Conservation (phyloP, 768 basidiomycete genomes). For the Leucocoprinus leucothites region DNA sequence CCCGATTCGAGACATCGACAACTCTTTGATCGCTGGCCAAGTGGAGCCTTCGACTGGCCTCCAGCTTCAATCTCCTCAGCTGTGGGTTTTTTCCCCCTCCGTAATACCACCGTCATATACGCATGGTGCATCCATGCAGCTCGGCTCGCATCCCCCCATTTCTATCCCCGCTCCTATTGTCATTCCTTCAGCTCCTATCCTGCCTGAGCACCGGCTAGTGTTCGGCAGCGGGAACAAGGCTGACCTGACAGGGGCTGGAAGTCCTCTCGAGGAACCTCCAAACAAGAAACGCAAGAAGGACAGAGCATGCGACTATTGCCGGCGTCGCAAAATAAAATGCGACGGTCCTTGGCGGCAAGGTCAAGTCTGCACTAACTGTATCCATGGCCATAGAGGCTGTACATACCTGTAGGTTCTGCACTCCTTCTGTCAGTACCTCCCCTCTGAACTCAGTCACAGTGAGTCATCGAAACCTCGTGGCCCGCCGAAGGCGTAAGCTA, state of each 20-base stretch:
- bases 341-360: conserved; percentile 52
- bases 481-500: conserved; percentile 62
- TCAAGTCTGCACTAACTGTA: conserved; percentile 57
- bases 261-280: conserved; percentile 5
- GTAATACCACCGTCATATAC: not conserved
- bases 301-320: conserved; percentile 58
- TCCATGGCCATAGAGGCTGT: conserved; percentile 46
- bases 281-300: conserved; percentile 45
- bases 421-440: not conserved
- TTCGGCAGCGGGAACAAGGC: not conserved
- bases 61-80: not conserved
- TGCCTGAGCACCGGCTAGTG: not conserved
- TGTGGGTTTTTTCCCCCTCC: not conserved
- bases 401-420: conserved; percentile 47
- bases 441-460: conserved; percentile 25
- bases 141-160: not conserved
- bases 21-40: not conserved
- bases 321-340: conserved; percentile 57
- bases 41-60: not conserved
- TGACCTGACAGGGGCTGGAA: not conserved
- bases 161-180: conserved; percentile 8
- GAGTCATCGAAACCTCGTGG: conserved; percentile 64
- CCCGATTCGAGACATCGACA: not conserved
- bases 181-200: conserved; percentile 8
- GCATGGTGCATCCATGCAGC: not conserved